Evolutionary conservation across 768 basidiomycete species (phyloP).

Genomic region (Kockovaella imperatae): DNA sequence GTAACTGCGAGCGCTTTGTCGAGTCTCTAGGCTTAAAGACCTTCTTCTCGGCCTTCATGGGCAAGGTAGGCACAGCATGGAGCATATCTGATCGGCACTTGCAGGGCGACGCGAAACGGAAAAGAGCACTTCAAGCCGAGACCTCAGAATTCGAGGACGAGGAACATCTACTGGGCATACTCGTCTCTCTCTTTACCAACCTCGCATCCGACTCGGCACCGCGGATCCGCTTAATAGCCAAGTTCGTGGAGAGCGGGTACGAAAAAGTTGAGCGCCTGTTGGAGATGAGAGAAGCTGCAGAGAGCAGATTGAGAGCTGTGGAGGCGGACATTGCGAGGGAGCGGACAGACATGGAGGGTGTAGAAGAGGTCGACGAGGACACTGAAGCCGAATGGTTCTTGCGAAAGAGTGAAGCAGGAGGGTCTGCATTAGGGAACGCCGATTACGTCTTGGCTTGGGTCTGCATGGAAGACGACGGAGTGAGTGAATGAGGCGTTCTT

Average conservation of each 20-base stretch:
- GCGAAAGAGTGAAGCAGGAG: slow-evolving; percentile 74
- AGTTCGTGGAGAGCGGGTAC: slow-evolving; percentile 87
- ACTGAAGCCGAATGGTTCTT: slow-evolving; percentile 75
- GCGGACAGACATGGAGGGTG: slow-evolving; percentile 56
- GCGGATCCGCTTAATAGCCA: slow-evolving; percentile 74
- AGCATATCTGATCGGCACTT: neutral
- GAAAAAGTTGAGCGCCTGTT: slow-evolving; percentile 90
- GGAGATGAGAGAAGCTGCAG: slow-evolving; percentile 71
- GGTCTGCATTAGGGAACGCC: slow-evolving; percentile 80
- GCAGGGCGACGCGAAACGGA: slow-evolving; percentile 54
- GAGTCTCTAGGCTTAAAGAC: slow-evolving; percentile 81
- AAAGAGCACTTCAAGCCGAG: slow-evolving; percentile 51
- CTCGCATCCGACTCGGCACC: slow-evolving; percentile 76
- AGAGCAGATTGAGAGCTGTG: slow-evolving; percentile 54
- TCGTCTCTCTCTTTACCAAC: slow-evolving; percentile 85
- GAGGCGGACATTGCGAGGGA: slow-evolving; percentile 65
- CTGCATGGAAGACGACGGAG: slow-evolving; percentile 96
- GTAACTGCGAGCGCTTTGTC: slow-evolving; percentile 73
- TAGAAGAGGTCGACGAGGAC: slow-evolving; percentile 56
- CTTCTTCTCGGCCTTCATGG: slow-evolving; percentile 86
- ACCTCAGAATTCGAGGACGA: slow-evolving; percentile 62
- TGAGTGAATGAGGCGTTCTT: slow-evolving; percentile 47
- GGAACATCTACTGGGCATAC: slow-evolving; percentile 78
- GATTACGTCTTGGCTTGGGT: slow-evolving; percentile 95
- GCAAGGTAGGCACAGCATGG: slow-evolving; percentile 57